Conservation (phyloP, 495 filamentous ascomycete species). For the Emericellopsis terricola region DNA sequence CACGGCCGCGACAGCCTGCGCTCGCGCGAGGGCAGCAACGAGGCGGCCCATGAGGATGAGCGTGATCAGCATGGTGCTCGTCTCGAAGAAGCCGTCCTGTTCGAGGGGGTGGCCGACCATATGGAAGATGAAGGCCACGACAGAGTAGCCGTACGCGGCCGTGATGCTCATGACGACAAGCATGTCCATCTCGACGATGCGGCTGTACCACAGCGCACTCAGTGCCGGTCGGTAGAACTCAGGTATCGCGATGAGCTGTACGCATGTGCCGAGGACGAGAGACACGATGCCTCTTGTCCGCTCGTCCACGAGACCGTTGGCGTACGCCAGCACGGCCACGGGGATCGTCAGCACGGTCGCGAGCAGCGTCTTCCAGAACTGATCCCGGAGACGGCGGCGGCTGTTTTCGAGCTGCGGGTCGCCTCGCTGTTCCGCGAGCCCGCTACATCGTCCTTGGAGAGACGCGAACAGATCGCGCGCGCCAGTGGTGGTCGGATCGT, state of each 20-base stretch:
- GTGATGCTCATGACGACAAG: constrained; percentile 42
- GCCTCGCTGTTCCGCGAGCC: constrained; percentile 18
- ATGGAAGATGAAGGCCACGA: constrained; percentile 34
- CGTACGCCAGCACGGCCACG: constrained; percentile 42
- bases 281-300: constrained; percentile 26
- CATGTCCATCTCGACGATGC: constrained; percentile 47
- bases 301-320: constrained; percentile 18
- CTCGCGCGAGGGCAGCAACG: constrained; percentile 34
- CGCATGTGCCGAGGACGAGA: constrained; percentile 33
- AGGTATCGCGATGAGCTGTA: constrained; percentile 33
- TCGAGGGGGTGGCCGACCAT: constrained; percentile 19
- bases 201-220: constrained; percentile 30
- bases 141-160: constrained; percentile 41
- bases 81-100: constrained; percentile 42
- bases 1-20: constrained; percentile 34
- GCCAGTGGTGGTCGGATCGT: background rate
- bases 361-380: constrained; percentile 28
- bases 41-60: constrained; percentile 43
- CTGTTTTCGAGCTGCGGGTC: constrained; percentile 21
- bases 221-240: constrained; percentile 39
- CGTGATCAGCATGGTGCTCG: constrained; percentile 44
- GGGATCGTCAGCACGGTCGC: constrained; percentile 40
- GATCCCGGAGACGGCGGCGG: constrained; percentile 27
- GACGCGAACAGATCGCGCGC: constrained; percentile 2
- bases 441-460: constrained; percentile 8